Base-by-base conservation (phyloP, 495 filamentous ascomycete species). In the Beverwykella pulmonaria region DNA sequence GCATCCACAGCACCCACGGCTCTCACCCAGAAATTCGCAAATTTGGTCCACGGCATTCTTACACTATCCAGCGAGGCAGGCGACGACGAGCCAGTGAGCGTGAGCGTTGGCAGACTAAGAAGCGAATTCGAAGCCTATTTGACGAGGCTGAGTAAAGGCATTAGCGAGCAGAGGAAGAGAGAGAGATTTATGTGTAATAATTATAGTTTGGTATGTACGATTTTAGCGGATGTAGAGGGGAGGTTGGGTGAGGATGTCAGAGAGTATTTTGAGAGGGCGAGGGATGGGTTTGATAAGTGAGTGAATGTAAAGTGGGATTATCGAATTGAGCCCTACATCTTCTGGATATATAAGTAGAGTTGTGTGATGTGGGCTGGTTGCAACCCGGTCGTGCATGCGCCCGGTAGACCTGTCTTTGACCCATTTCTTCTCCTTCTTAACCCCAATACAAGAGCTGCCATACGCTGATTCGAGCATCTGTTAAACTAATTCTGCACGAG, bases 111-210 rank as follows among this genome's bases (percentile, higher is more conserved):
- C 1, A 82, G 94, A 32, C 75, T 98, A 60, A 79, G 91, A 9
- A 82, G 81, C 61, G 93, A 97, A 70, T 86, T 90, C 52, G 92
- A 97, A 73, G 81, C 81, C 1, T 92, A 93, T 59, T 71, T 97
- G 64, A 84, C 84, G 12, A 90, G 87, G 71, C 68, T 87, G 61
- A 86, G 86, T 70, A 82, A 87, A 22, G 83, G 81, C 7, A 86
- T 92, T 61, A 87, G 85, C 1, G 91, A 95, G 67, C 79, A 83
- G 60, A 84, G 91, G 71, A 93, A 92, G 78, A 79, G 91, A 70
- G 90, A 93, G 74, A 80, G 95, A 63, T 97, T 98, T 69, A 77
- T 98, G 68, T 91, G 86, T 71, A 98, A 97, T 75, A 98, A 98
- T 74, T 98, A 96, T 78, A 90, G 88, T 53, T 81, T 98, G 71